A percentile compares a stretch with the other conserved stretches of the same genome.
These are phyloP conservation scores for Cladosporium sphaerospermum DNA, from an alignment of 2,329 filamentous ascomycete species.

Conservation along the genomic window DNA sequence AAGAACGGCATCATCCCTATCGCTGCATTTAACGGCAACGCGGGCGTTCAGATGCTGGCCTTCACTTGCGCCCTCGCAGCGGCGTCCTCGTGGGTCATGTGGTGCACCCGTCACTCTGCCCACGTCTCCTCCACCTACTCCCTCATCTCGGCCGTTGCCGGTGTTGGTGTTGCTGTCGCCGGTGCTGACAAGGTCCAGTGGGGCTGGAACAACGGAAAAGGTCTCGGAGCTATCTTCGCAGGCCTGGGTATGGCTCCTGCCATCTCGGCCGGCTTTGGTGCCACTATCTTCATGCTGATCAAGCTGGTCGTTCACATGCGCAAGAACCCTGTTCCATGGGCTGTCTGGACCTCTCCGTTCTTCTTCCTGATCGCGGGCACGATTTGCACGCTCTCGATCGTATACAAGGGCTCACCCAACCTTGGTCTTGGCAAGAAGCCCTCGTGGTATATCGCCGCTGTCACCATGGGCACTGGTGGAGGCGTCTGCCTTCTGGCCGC, in stretches of 20 bases:
- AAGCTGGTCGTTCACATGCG: conserved; percentile 47
- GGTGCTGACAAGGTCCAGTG: conserved; percentile 32
- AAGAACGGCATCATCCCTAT: conserved; percentile 53
- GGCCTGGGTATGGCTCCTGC: conserved; percentile 45
- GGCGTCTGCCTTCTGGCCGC: conserved; percentile 37
- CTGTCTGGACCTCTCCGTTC: conserved; percentile 43
- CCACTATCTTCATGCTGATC: conserved; percentile 44
- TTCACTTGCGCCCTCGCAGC: conserved; percentile 44
- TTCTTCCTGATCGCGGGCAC: conserved; percentile 46
- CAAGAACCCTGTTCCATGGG: conserved; percentile 44
- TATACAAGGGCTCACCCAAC: conserved; percentile 42
- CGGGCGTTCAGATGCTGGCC: conserved; percentile 35
- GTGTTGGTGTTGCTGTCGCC: conserved; percentile 55
- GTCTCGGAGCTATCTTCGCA: conserved; percentile 39
- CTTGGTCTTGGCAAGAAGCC: conserved; percentile 41
- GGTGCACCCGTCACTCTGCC: conserved; percentile 49
- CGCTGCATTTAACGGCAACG: conserved; percentile 41
- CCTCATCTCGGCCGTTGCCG: conserved; percentile 54
- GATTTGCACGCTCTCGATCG: conserved; percentile 53
- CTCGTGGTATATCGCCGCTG: conserved; percentile 43
- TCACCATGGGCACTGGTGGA: conserved; percentile 39
- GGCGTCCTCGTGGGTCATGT: conserved; percentile 51
- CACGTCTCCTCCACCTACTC: conserved; percentile 59
- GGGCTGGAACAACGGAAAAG: conserved; percentile 38
- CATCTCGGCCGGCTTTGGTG: conserved; percentile 43